phyloP scores from a whole-genome alignment of 441 rosid species.

The Sinapis alba region DNA sequence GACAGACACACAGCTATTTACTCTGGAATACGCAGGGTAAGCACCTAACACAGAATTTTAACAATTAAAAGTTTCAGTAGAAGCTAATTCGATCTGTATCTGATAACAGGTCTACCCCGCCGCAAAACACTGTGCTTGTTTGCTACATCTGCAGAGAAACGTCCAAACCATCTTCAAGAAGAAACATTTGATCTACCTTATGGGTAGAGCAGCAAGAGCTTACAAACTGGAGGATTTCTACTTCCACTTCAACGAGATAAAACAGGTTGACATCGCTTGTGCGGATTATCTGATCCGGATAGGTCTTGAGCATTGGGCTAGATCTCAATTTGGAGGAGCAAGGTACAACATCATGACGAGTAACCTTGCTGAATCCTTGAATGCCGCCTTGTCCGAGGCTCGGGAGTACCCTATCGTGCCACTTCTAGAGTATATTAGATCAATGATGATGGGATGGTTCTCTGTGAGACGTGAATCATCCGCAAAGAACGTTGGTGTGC shows the following conservation, averaged over 20 bases:
- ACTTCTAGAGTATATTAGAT: neutral
- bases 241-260: neutral
- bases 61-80: no score
- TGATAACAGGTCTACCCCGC: neutral
- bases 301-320: neutral
- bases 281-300: neutral
- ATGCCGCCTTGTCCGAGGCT: neutral
- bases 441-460: neutral
- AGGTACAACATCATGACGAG: neutral
- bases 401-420: neutral
- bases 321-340: neutral
- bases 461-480: neutral
- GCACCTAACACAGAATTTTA: no score
- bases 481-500: neutral
- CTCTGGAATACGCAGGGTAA: neutral
- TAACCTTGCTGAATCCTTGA: neutral
- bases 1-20: neutral
- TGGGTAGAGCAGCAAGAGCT: neutral
- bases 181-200: neutral
- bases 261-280: neutral
- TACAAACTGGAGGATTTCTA: neutral
- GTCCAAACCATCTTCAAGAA: neutral
- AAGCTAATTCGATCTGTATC: no score
- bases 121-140: neutral
- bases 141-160: neutral